phyloP scores from a whole-genome alignment of 2,329 filamentous ascomycete species.

The Pseudofabraea citricarpa region DNA sequence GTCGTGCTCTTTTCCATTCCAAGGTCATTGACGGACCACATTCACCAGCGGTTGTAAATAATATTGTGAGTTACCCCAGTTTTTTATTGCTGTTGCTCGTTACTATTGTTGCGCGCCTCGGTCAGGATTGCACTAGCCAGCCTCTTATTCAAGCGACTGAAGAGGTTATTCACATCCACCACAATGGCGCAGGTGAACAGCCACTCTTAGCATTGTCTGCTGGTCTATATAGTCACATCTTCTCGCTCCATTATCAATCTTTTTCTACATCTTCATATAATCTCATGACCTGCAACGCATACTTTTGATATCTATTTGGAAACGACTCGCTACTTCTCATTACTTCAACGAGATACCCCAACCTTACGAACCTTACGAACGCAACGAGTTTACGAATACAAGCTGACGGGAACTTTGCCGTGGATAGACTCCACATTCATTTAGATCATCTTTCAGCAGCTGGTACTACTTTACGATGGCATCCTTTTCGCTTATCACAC shows the following conservation, averaged over 20 bases:
- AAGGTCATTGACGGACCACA: not conserved
- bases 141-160: not conserved
- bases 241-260: not conserved
- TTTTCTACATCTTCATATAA: not conserved
- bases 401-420: constrained; percentile 8
- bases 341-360: constrained; percentile 2
- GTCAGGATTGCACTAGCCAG: constrained; percentile 2
- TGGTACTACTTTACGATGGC: constrained; percentile 29
- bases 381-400: constrained; percentile 4
- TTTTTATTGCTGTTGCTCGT: not conserved
- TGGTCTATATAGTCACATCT: not conserved
- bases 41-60: not conserved
- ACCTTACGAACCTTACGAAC: not conserved
- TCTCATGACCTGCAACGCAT: not conserved
- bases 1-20: not conserved
- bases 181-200: not conserved
- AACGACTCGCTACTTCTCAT: not conserved
- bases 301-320: not conserved
- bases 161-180: not conserved
- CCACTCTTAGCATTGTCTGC: not conserved
- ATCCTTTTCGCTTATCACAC: constrained; percentile 21
- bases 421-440: constrained; percentile 22
- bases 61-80: not conserved
- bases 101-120: not conserved
- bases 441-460: constrained; percentile 25